Evolutionary conservation across 2,329 filamentous ascomycete species (phyloP).

Genomic region (Stemphylium beticola): DNA sequence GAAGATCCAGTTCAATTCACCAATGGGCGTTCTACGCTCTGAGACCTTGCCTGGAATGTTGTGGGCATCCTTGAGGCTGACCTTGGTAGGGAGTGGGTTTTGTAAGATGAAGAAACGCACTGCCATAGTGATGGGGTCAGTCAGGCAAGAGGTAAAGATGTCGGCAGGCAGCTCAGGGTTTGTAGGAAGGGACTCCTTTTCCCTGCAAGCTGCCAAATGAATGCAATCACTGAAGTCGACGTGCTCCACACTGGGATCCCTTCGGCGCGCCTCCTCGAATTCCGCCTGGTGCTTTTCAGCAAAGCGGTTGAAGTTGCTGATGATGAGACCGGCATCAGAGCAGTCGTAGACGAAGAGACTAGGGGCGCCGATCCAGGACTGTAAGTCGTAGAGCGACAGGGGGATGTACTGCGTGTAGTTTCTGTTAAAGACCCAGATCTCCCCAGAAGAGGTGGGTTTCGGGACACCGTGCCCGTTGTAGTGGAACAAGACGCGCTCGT

Average conservation of each 20-base stretch:
- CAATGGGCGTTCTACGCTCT: conserved; percentile 89
- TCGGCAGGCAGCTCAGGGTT: conserved; percentile 93
- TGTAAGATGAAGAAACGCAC: conserved; percentile 95
- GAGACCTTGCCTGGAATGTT: conserved; percentile 90
- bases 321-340: conserved; percentile 93
- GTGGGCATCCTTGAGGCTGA: conserved; percentile 82
- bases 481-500: conserved; percentile 94
- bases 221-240: conserved; percentile 82
- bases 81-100: conserved; percentile 72
- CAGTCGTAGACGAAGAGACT: conserved; percentile 98
- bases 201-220: conserved; percentile 87
- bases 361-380: conserved; percentile 93
- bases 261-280: conserved; percentile 75
- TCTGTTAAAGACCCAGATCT: conserved; percentile 99
- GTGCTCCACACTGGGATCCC: conserved; percentile 71
- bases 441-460: conserved; percentile 90
- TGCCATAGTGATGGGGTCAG: conserved; percentile 96
- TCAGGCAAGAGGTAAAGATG: conserved; percentile 93
- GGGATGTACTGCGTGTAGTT: conserved; percentile 99
- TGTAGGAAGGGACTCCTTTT: conserved; percentile 91
- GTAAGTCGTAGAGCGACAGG: conserved; percentile 91
- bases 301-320: conserved; percentile 92
- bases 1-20: conserved; percentile 99
- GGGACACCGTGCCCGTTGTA: conserved; percentile 99
- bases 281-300: conserved; percentile 94